phyloP scores from a whole-genome alignment of 306 rosid genomes.

The Carpinus viminea region DNA sequence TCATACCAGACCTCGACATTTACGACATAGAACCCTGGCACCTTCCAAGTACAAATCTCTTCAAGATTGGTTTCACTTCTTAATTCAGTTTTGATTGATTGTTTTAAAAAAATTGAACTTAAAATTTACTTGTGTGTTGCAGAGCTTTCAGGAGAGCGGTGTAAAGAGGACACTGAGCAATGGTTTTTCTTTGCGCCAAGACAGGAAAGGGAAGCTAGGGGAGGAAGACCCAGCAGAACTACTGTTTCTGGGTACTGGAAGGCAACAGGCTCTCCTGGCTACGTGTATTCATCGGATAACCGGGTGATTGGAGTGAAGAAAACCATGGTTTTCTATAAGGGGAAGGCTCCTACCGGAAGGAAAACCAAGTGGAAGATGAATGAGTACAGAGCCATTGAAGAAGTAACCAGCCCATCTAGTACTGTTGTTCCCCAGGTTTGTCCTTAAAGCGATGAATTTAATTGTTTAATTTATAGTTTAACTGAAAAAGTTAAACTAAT shows the following conservation, averaged over 20 bases:
- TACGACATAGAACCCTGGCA: slow-evolving; percentile 68
- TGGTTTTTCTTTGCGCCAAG: slow-evolving; percentile 84
- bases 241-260: slow-evolving; percentile 86
- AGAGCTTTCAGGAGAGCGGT: slow-evolving; percentile 67
- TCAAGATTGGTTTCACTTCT: not conserved
- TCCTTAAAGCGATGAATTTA: not conserved
- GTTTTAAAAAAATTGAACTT: not conserved
- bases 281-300: slow-evolving; percentile 68
- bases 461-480: no score
- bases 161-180: slow-evolving; percentile 77
- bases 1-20: slow-evolving; percentile 63
- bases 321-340: slow-evolving; percentile 82
- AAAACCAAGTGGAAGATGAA: slow-evolving; percentile 95
- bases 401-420: slow-evolving; percentile 21
- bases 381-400: slow-evolving; percentile 76
- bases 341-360: slow-evolving; percentile 78
- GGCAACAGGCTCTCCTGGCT: slow-evolving; percentile 84
- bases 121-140: slow-evolving; percentile 10
- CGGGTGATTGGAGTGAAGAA: slow-evolving; percentile 71
- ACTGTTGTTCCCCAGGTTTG: slow-evolving; percentile 43
- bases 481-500: no score
- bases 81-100: not conserved
- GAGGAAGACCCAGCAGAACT: slow-evolving; percentile 80
- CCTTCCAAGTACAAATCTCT: slow-evolving; percentile 55
- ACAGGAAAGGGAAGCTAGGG: slow-evolving; percentile 76